Evolutionary conservation across 345 rosid genomes (phyloP).

Genomic region (Citrus australasica): DNA sequence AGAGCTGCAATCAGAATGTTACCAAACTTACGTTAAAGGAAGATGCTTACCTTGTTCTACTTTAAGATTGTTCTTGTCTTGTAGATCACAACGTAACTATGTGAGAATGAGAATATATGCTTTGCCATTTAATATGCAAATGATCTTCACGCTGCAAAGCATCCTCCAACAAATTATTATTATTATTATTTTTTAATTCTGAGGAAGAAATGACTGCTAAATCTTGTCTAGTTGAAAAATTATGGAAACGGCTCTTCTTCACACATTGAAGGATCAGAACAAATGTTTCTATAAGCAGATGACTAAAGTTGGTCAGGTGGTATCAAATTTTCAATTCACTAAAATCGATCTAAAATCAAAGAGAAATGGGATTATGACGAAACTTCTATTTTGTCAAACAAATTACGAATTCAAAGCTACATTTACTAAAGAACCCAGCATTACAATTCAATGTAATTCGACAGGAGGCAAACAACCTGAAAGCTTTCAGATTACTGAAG

Average conservation of each 20-base stretch:
- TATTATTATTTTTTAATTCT: neutral
- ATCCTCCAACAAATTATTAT: neutral
- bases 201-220: neutral
- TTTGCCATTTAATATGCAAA: neutral
- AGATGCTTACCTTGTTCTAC: conserved; percentile 18
- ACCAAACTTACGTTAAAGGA: neutral
- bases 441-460: too few species aligned
- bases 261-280: neutral
- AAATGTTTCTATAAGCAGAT: neutral
- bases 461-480: too few species aligned
- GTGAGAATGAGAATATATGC: conserved; percentile 12
- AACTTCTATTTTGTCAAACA: too few species aligned
- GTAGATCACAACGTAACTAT: neutral
- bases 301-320: neutral
- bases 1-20: conserved; percentile 30
- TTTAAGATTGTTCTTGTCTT: conserved; percentile 9
- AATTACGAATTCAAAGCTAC: neutral
- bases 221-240: neutral
- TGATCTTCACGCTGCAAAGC: neutral
- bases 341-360: neutral
- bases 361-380: neutral
- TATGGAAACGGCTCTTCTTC: too few species aligned
- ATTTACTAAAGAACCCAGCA: neutral
- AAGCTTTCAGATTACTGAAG: neutral
- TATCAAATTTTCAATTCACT: neutral